phyloP scores from a whole-genome alignment of 2,329 filamentous ascomycete genomes.

The Alternaria consortialis region DNA sequence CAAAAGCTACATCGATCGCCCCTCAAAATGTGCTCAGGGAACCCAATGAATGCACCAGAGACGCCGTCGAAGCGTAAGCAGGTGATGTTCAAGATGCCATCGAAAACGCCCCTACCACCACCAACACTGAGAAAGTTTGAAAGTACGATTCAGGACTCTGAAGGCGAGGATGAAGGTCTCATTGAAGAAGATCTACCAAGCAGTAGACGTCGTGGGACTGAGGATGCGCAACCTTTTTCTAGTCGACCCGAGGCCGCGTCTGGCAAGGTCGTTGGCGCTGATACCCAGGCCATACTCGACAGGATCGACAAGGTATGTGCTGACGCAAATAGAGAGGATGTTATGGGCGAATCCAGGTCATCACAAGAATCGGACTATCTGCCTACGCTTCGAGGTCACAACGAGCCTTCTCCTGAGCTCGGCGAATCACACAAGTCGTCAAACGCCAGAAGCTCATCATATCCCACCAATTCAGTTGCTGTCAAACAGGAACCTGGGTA shows the following conservation, averaged over 20 bases:
- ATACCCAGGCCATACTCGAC: conserved; percentile 39
- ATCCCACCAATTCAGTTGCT: not conserved
- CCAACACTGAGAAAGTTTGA: conserved; percentile 35
- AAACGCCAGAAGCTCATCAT: not conserved
- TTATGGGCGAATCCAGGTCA: not conserved
- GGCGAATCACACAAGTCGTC: conserved; percentile 19
- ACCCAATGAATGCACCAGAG: conserved; percentile 19
- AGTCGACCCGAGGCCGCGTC: not conserved
- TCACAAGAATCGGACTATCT: conserved; percentile 20
- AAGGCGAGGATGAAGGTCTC: conserved; percentile 42
- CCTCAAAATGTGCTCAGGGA: conserved; percentile 25
- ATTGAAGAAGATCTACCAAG: conserved; percentile 27
- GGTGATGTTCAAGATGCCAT: conserved; percentile 36
- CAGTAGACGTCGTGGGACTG: conserved; percentile 6
- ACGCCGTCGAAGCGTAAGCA: conserved; percentile 45
- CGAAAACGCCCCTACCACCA: conserved; percentile 20
- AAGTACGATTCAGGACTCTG: conserved; percentile 45
- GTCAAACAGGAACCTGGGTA: conserved; percentile 9
- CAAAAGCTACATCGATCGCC: conserved; percentile 26
- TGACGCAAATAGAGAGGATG: conserved; percentile 16
- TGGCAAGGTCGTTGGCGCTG: conserved; percentile 25
- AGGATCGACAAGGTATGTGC: conserved; percentile 40
- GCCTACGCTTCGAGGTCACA: not conserved
- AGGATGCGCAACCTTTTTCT: conserved; percentile 12
- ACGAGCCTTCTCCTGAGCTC: conserved; percentile 31